Evolutionary conservation across 2,329 filamentous ascomycete species (phyloP).

Genomic region (Fusarium piperis): DNA sequence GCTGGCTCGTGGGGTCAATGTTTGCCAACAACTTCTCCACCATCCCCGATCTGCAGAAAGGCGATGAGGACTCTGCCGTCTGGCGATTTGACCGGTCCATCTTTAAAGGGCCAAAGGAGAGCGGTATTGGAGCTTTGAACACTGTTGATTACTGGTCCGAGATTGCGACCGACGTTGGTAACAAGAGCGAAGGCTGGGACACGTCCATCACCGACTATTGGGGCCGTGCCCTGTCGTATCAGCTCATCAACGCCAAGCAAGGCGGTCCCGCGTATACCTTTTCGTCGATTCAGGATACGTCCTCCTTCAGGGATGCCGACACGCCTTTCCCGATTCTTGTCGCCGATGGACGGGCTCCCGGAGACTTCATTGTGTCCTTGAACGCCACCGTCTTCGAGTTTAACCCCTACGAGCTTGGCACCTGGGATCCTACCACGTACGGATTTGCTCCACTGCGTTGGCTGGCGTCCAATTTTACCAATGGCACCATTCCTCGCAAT

Average conservation of each 20-base stretch:
- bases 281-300: constrained; percentile 68
- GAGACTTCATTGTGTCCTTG: constrained; percentile 52
- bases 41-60: constrained; percentile 43
- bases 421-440: constrained; percentile 66
- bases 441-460: constrained; percentile 68
- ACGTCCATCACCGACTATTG: constrained; percentile 84
- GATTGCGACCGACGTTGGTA: constrained; percentile 44
- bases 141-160: constrained; percentile 48
- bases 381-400: constrained; percentile 72
- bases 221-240: constrained; percentile 82
- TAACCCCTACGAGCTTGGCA: constrained; percentile 71
- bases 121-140: constrained; percentile 34
- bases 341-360: constrained; percentile 56
- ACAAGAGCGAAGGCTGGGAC: constrained; percentile 49
- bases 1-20: constrained; percentile 84
- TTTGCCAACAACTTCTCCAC: constrained; percentile 85
- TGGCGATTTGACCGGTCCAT: constrained; percentile 53
- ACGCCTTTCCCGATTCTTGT: constrained; percentile 60
- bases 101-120: constrained; percentile 47
- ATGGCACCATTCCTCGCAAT: constrained; percentile 55
- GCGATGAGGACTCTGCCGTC: constrained; percentile 42
- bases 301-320: constrained; percentile 52
- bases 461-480: constrained; percentile 65
- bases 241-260: constrained; percentile 77
- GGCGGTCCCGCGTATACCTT: constrained; percentile 82